Evolutionary conservation across 2,329 filamentous ascomycete genomes (phyloP), one percentile per base, ranked within the genome.

Genomic region (Spiromastix sp.): DNA sequence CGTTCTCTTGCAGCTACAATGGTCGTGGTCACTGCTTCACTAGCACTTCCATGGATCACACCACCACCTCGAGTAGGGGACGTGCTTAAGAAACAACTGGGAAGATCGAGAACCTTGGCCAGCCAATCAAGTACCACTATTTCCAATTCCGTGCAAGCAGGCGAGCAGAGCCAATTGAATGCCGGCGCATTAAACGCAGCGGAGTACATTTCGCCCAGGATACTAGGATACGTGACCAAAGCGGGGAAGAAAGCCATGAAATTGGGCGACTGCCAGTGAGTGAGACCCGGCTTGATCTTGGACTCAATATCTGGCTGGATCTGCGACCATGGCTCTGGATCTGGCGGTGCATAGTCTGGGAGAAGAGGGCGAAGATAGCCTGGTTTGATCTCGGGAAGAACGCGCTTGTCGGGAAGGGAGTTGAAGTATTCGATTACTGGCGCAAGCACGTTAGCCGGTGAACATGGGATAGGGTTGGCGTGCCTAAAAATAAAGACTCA

Each of bases 231-330:
- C 22, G 81, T 84, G 35, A 79, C 78, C 16, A 76, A 78, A 32
- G 85, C 85, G 1, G 89, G 83, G 62, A 91, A 96, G 68, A 93
- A 96, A 29, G 89, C 89, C 75, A 95, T 85, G 70, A 94, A 96
- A 54, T 89, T 86, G 11, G 85, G 89, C 2, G 79, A 85, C 56
- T 93, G 81, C 86, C 89, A 96, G 62, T 95, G 89, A 0, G 89
- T 95, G 36, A 96, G 68, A 4, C 89, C 89, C 0, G 89, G 89
- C 55, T 94, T 76, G 53, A 96, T 94, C 55, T 91, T 84, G 29
- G 71, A 64, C 48, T 87, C 80, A 34, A 96, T 78, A 55, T 96
- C 89, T 38, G 75, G 70, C 49, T 85, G 82, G 52, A 96, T 95
- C 34, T 74, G 68, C 15, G 68, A 63, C 84, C 87, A 94, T 52